phyloP scores from a whole-genome alignment of 331 rosid genomes.

The Cucumis variabilis region DNA sequence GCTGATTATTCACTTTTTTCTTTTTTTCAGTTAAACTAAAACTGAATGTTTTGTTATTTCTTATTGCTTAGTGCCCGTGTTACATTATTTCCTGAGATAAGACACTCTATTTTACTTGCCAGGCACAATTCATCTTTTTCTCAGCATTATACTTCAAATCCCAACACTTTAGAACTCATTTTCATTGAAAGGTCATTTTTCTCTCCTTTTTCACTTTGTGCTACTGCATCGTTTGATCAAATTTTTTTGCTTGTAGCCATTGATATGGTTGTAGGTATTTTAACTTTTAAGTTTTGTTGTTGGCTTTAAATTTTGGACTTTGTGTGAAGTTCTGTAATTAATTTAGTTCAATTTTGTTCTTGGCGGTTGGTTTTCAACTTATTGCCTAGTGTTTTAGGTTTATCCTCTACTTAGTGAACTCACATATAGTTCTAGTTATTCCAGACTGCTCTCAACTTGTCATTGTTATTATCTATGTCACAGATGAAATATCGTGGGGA shows the following conservation, averaged over 20 bases:
- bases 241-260: constrained; percentile 8
- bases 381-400: constrained; percentile 71
- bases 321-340: too few species aligned
- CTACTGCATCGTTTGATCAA: not conserved
- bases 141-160: constrained; percentile 38
- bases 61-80: not conserved
- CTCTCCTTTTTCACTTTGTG: not conserved
- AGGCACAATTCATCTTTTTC: constrained; percentile 38
- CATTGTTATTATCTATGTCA: not conserved
- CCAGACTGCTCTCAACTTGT: not conserved
- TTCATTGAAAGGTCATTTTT: not conserved
- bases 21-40: not conserved
- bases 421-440: not conserved
- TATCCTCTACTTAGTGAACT: not conserved
- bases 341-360: too few species aligned
- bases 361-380: constrained; percentile 53
- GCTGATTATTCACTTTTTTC: not conserved
- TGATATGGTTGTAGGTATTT: too few species aligned
- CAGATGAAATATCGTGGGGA: not conserved
- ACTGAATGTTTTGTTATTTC: not conserved
- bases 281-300: constrained; percentile 41
- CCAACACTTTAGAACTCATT: constrained; percentile 38
- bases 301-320: too few species aligned
- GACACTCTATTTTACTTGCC: too few species aligned
- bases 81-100: too few species aligned